Evolutionary conservation across 169 alveolate genomes (phyloP).

Genomic region (Babesia caballi): DNA sequence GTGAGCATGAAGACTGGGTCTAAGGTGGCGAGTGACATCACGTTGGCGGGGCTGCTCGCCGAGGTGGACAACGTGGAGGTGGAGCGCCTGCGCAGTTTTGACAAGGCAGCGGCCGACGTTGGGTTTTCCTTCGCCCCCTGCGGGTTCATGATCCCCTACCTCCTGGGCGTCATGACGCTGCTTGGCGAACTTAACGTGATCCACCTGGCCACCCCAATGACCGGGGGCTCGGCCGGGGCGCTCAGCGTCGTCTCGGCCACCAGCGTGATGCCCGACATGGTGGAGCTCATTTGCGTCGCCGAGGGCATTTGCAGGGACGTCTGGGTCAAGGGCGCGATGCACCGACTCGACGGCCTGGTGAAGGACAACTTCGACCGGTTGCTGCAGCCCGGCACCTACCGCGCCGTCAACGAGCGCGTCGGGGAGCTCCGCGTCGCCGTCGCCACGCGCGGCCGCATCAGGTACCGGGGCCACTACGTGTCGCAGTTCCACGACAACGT

Average conservation of each 20-base stretch:
- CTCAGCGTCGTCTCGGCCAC: slow-evolving; percentile 57
- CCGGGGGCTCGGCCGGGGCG: slow-evolving; percentile 77
- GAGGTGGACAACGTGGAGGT: neutral
- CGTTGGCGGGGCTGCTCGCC: neutral
- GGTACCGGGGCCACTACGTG: slow-evolving; percentile 34
- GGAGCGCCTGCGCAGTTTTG: neutral
- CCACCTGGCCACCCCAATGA: slow-evolving; percentile 62
- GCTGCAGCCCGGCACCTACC: slow-evolving; percentile 48
- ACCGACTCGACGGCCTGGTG: slow-evolving; percentile 55
- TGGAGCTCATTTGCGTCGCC: slow-evolving; percentile 37
- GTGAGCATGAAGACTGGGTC: neutral
- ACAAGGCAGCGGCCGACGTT: slow-evolving; percentile 7
- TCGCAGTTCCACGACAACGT: slow-evolving; percentile 52
- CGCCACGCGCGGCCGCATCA: slow-evolving; percentile 36
- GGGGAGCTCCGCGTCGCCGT: slow-evolving; percentile 58
- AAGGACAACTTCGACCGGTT: slow-evolving; percentile 14
- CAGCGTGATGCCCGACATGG: slow-evolving; percentile 33
- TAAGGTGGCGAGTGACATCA: neutral
- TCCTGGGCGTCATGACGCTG: slow-evolving; percentile 65
- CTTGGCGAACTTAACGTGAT: slow-evolving; percentile 67
- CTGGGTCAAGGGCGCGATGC: slow-evolving; percentile 35
- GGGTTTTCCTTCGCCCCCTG: slow-evolving; percentile 76
- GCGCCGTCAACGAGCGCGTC: slow-evolving; percentile 53
- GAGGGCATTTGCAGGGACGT: slow-evolving; percentile 62
- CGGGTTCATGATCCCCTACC: slow-evolving; percentile 73